phyloP scores from a whole-genome alignment of 1,284 basidiomycete genomes.

The Moesziomyces aphidis region DNA sequence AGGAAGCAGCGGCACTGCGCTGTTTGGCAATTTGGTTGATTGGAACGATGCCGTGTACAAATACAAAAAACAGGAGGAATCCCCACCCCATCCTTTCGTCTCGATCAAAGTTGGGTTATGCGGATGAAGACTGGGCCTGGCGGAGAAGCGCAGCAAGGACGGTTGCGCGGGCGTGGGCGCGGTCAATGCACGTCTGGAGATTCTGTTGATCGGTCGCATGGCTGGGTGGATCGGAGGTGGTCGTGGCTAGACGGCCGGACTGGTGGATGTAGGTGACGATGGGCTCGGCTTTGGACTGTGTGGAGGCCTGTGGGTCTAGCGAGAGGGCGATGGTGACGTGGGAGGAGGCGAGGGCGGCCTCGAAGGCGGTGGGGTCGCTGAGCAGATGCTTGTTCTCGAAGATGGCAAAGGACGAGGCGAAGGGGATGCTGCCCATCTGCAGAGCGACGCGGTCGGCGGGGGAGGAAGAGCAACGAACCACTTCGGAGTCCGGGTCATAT shows the following conservation, averaged over 20 bases:
- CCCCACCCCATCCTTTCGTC: neutral
- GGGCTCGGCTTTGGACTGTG: slow-evolving; percentile 12
- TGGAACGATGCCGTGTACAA: slow-evolving; percentile 18
- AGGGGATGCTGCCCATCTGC: slow-evolving; percentile 72
- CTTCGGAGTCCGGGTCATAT: slow-evolving; percentile 77
- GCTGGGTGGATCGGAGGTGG: slow-evolving; percentile 1
- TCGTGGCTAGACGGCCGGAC: slow-evolving; percentile 28
- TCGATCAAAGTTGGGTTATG: neutral
- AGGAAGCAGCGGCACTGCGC: no score
- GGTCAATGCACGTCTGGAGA: slow-evolving; percentile 35
- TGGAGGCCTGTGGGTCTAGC: slow-evolving; percentile 6
- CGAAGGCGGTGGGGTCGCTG: slow-evolving; percentile 87
- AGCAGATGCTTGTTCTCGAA: slow-evolving; percentile 79
- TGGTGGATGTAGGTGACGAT: slow-evolving; percentile 35
- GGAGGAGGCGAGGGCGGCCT: slow-evolving; percentile 78
- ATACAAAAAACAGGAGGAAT: slow-evolving; percentile 12
- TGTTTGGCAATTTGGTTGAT: slow-evolving; percentile 5
- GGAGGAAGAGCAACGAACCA: slow-evolving; percentile 75
- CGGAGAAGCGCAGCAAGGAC: slow-evolving; percentile 16
- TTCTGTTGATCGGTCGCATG: slow-evolving; percentile 25
- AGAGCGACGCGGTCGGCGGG: slow-evolving; percentile 71
- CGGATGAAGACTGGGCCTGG: slow-evolving; percentile 15
- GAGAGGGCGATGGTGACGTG: slow-evolving; percentile 45
- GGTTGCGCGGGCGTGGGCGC: slow-evolving; percentile 20
- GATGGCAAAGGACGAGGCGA: slow-evolving; percentile 82